A percentile compares a stretch with the other conserved stretches of the same genome.
These are phyloP conservation scores for Tricholoma furcatifolium DNA, from an alignment of 768 basidiomycete species.

Conservation along the genomic window DNA sequence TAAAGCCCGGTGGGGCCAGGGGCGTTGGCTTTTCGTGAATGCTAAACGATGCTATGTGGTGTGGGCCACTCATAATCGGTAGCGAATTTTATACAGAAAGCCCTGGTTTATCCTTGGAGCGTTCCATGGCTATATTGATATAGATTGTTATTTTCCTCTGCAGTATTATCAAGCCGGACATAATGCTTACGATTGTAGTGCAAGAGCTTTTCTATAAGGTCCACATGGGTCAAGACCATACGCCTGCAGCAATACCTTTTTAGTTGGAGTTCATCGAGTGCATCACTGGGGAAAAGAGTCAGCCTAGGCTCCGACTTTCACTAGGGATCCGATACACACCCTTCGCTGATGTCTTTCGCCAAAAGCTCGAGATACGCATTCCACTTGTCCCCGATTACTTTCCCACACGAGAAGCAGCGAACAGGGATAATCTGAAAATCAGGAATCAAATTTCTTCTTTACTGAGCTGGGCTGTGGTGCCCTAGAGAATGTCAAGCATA, in stretches of 20 bases:
- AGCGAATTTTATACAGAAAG: slow-evolving; percentile 12
- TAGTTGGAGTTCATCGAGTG: slow-evolving; percentile 83
- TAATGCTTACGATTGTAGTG: slow-evolving; percentile 86
- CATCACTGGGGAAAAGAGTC: slow-evolving; percentile 55
- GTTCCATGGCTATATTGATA: slow-evolving; percentile 48
- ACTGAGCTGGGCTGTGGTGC: not conserved
- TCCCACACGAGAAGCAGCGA: slow-evolving; percentile 94
- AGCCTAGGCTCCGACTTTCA: not conserved
- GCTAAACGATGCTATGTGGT: not conserved
- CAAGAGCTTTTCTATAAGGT: slow-evolving; percentile 94
- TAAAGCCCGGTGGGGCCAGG: no score
- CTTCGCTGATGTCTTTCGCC: slow-evolving; percentile 81
- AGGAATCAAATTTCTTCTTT: not conserved
- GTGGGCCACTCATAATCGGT: not conserved
- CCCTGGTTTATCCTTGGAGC: slow-evolving; percentile 41
- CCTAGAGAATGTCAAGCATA: not conserved
- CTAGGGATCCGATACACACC: slow-evolving; percentile 49
- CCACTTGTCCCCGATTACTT: slow-evolving; percentile 98
- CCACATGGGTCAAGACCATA: slow-evolving; percentile 97
- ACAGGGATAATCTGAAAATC: slow-evolving; percentile 87
- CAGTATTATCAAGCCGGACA: not conserved
- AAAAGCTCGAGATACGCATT: slow-evolving; percentile 81
- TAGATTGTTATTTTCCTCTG: not conserved
- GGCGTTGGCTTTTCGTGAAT: no score
- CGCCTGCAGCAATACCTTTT: slow-evolving; percentile 95